Evolutionary conservation across 768 basidiomycete genomes (phyloP).

Genomic region (Trametes cubensis): DNA sequence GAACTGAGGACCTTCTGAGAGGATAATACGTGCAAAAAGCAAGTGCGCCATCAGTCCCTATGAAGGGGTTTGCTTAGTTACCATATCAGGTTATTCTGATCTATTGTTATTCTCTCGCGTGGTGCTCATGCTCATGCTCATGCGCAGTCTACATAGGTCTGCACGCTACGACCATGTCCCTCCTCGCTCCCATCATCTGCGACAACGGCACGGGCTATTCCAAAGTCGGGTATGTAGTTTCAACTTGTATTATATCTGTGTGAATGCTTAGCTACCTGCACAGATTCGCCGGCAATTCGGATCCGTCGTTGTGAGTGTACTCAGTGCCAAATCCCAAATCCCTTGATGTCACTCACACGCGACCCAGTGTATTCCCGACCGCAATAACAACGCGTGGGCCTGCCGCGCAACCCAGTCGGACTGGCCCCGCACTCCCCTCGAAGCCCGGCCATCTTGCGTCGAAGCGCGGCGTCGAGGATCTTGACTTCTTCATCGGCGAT

Average conservation of each 20-base stretch:
- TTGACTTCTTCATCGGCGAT: slow-evolving; percentile 99
- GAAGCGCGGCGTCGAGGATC: slow-evolving; percentile 97
- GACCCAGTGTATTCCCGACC: slow-evolving; percentile 88
- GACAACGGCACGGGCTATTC: slow-evolving; percentile 98
- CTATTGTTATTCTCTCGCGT: neutral
- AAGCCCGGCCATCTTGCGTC: slow-evolving; percentile 93
- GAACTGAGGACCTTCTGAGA: slow-evolving; percentile 75
- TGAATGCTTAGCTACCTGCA: slow-evolving; percentile 2
- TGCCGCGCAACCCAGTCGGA: slow-evolving; percentile 56
- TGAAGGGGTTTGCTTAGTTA: neutral
- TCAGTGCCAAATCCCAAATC: neutral
- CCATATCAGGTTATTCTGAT: neutral
- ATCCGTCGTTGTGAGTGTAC: slow-evolving; percentile 88
- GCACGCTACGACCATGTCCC: slow-evolving; percentile 57
- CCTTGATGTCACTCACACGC: neutral
- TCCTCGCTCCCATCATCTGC: slow-evolving; percentile 92
- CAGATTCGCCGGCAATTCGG: slow-evolving; percentile 97
- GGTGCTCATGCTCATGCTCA: neutral
- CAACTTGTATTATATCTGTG: neutral
- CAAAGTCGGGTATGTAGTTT: slow-evolving; percentile 84
- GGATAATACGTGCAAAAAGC: slow-evolving; percentile 85
- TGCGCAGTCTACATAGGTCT: neutral
- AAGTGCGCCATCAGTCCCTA: slow-evolving; percentile 68
- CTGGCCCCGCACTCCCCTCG: slow-evolving; percentile 76
- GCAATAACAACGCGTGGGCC: slow-evolving; percentile 91